Conservation (phyloP, 352 stramenopile genomes). For the Phytophthora foliorum region DNA sequence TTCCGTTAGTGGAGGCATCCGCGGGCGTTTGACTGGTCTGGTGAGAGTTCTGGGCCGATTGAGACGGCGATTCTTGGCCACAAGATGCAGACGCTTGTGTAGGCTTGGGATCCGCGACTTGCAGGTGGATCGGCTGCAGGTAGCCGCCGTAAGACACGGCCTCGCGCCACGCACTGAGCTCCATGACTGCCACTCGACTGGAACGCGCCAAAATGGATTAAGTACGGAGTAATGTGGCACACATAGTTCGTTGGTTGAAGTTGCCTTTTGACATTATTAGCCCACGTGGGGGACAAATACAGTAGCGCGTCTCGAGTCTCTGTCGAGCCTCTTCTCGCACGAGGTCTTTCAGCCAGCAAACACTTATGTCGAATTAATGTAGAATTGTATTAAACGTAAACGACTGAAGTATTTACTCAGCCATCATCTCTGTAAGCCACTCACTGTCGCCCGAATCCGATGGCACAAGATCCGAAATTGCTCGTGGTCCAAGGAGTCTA, state of each 20-base stretch:
- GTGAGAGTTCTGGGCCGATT: conserved; percentile 17
- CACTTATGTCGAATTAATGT: too few relatives aligned
- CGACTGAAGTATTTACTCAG: too few relatives aligned
- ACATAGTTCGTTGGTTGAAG: background rate
- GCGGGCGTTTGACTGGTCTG: conserved; percentile 2
- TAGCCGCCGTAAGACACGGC: conserved; percentile 50
- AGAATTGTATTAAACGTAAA: too few relatives aligned
- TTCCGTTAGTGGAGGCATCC: conserved; percentile 11
- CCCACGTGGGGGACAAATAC: too few relatives aligned
- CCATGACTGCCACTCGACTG: conserved; percentile 23
- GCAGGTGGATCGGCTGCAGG: conserved; percentile 59
- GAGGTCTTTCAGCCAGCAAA: too few relatives aligned
- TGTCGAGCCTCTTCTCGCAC: too few relatives aligned
- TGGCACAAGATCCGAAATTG: too few relatives aligned
- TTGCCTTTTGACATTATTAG: background rate
- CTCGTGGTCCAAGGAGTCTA: too few relatives aligned
- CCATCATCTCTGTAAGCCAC: too few relatives aligned
- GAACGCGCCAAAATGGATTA: background rate
- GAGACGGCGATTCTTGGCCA: conserved; percentile 10
- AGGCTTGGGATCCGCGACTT: conserved; percentile 22
- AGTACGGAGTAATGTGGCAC: background rate
- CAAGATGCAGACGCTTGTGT: background rate
- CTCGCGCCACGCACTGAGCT: conserved; percentile 46
- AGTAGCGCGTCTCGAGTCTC: too few relatives aligned
- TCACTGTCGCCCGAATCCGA: too few relatives aligned